A percentile compares a stretch with the other conserved stretches of the same genome.
These are phyloP conservation scores for Mycena galericulata DNA, from an alignment of 768 basidiomycete species.

Conservation along the genomic window DNA sequence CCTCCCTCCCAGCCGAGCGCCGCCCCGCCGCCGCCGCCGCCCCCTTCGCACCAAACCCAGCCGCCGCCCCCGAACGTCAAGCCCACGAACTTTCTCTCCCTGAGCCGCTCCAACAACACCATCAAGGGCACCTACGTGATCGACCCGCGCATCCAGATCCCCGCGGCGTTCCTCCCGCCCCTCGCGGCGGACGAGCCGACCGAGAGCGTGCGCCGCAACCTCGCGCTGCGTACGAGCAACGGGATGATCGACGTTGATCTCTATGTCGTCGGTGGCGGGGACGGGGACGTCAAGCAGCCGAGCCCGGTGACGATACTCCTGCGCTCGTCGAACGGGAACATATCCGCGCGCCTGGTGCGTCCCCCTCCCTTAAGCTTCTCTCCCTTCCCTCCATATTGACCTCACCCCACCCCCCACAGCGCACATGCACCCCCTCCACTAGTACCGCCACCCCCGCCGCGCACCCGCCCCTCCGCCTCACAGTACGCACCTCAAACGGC, in stretches of 20 bases:
- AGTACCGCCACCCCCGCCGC: no score
- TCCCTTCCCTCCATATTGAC: conserved; percentile 12
- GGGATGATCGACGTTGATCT: conserved; percentile 54
- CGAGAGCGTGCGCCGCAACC: conserved; percentile 53
- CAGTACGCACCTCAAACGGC: conserved; percentile 45
- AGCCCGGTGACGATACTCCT: conserved; percentile 36
- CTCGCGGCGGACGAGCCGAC: conserved; percentile 48
- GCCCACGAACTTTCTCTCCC: conserved; percentile 48
- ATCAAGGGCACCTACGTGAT: conserved; percentile 55
- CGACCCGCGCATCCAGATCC: conserved; percentile 56
- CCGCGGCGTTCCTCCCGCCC: conserved; percentile 52
- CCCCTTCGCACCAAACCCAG: no score
- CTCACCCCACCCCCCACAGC: no score
- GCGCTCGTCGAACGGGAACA: conserved; percentile 42
- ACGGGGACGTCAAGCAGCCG: conserved; percentile 5
- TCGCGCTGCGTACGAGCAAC: conserved; percentile 48
- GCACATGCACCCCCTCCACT: no score
- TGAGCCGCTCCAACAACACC: conserved; percentile 42
- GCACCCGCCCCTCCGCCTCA: conserved; percentile 42
- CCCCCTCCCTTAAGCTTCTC: background rate
- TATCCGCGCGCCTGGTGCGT: conserved; percentile 31
- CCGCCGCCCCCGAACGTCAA: conserved; percentile 28
- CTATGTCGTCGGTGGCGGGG: conserved; percentile 44
- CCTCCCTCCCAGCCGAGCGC: background rate
- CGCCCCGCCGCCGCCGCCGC: no score